phyloP scores from a whole-genome alignment of 2,329 filamentous ascomycete species.

The Beauveria sp. region DNA sequence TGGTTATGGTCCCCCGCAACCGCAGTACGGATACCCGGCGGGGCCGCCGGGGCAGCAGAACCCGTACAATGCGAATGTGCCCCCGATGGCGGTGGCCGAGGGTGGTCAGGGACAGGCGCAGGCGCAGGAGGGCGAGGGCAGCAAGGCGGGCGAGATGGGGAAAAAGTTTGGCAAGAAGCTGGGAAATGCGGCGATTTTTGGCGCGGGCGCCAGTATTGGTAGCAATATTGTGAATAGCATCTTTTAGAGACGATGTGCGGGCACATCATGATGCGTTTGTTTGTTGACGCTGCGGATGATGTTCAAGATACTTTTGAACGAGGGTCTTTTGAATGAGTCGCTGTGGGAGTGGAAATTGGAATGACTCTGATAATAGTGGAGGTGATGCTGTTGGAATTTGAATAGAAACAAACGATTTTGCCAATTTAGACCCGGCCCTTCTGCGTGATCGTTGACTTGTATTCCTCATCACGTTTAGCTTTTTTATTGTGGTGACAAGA shows the following conservation, averaged over 20 bases:
- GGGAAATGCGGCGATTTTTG: slow-evolving; percentile 77
- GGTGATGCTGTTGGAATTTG: neutral
- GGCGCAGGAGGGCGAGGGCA: slow-evolving; percentile 23
- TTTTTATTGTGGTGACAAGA: no score
- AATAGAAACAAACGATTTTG: no score
- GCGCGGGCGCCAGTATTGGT: slow-evolving; percentile 85
- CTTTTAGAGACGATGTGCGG: slow-evolving; percentile 52
- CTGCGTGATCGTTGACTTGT: no score
- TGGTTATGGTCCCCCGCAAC: slow-evolving; percentile 26
- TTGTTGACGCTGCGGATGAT: neutral
- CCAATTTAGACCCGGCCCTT: no score
- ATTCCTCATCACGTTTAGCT: no score
- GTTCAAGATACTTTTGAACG: no score
- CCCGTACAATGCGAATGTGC: slow-evolving; percentile 63
- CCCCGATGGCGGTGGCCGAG: slow-evolving; percentile 65
- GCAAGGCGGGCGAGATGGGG: slow-evolving; percentile 64
- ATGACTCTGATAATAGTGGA: neutral
- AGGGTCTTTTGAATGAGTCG: no score
- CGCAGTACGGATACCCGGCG: slow-evolving; percentile 31
- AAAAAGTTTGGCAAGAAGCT: slow-evolving; percentile 96
- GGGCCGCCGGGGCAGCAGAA: slow-evolving; percentile 43
- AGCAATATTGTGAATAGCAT: slow-evolving; percentile 86
- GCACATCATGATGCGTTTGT: neutral
- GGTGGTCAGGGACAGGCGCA: slow-evolving; percentile 28
- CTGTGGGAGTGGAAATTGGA: no score